phyloP scores from a whole-genome alignment of 139 green algal species.

The Mesostigma viride region DNA sequence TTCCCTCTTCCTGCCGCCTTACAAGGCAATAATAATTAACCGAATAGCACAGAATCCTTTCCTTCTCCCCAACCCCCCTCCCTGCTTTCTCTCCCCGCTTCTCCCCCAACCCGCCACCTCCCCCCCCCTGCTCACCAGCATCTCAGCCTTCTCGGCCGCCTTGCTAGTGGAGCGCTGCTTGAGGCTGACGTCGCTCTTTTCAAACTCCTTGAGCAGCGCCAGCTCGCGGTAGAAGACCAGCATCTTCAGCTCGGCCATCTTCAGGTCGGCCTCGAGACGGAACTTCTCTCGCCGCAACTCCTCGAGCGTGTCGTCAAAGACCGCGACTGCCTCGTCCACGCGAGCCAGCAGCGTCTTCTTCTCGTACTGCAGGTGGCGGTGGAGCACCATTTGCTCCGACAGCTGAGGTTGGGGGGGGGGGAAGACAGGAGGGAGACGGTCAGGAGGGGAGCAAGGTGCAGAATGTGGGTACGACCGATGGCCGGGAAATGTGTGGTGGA shows the following conservation, averaged over 20 bases:
- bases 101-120: too few relatives aligned
- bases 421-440: too few relatives aligned
- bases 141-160: constrained; percentile 46
- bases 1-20: too few relatives aligned
- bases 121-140: constrained; percentile 35
- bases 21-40: too few relatives aligned
- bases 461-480: not conserved
- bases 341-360: constrained; percentile 17
- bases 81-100: too few relatives aligned
- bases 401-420: not conserved
- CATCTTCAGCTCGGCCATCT: constrained; percentile 45
- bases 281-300: constrained; percentile 45
- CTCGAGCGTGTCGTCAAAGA: constrained; percentile 49
- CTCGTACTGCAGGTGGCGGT: constrained; percentile 19
- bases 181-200: constrained; percentile 51
- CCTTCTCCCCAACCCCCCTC: too few relatives aligned
- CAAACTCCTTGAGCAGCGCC: constrained; percentile 51
- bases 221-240: constrained; percentile 48
- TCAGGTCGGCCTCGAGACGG: constrained; percentile 44
- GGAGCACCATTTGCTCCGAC: not conserved
- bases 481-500: not conserved
- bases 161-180: constrained; percentile 44
- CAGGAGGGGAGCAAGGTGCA: too few relatives aligned
- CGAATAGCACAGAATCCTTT: too few relatives aligned
- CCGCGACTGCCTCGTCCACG: constrained; percentile 22